Base-by-base conservation (phyloP, 345 rosid genomes). In the Limnanthes douglasii region DNA sequence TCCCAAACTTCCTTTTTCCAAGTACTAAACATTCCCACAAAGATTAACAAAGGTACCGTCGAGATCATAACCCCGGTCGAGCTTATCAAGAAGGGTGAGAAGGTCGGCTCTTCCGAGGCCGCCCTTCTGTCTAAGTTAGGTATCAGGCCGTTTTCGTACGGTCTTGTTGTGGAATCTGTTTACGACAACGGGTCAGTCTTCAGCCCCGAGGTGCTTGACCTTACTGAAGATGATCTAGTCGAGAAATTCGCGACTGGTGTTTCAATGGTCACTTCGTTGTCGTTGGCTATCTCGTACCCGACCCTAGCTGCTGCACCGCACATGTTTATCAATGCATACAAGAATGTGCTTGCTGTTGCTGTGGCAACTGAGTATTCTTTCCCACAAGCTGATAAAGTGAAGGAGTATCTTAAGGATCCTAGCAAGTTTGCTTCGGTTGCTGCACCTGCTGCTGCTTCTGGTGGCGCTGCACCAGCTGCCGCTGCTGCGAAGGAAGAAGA, bases 1-100 rank as follows among this genome's bases (percentile, higher is more conserved):
- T 88, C 97, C 1, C 97, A 88, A 54, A 88, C 97, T 18, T 88
- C 94, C 45, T 88, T 88, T 70, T 88, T 88, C 71, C 95, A 88
- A 94, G 90, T 78, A 22, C 75, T 78, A 15, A 78, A 78, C 43
- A 78, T 78, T 26, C 80, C 84, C 0, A 78, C 90, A 26, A 78
- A 78, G 72, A 78, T 78, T 62, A 78, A 78, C 74, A 78, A 78
- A 70, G 90, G 90, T 34, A 73, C 90, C 6, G 90, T 78, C 1
- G 90, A 78, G 66, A 78, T 78, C 18, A 68, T 78, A 42, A 68
- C 97, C 39, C 81, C 94, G 57, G 84, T 78, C 12, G 90, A 78
- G 56, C 66, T 78, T 3, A 74, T 78, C 54, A 78, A 59, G 72
- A 61, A 73, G 66, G 90, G 90, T 33, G 90, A 78, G 8, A 73